These are phyloP conservation scores for Fraxinus anomala DNA, from an alignment of 257 asterid species.

Conservation along the genomic window DNA sequence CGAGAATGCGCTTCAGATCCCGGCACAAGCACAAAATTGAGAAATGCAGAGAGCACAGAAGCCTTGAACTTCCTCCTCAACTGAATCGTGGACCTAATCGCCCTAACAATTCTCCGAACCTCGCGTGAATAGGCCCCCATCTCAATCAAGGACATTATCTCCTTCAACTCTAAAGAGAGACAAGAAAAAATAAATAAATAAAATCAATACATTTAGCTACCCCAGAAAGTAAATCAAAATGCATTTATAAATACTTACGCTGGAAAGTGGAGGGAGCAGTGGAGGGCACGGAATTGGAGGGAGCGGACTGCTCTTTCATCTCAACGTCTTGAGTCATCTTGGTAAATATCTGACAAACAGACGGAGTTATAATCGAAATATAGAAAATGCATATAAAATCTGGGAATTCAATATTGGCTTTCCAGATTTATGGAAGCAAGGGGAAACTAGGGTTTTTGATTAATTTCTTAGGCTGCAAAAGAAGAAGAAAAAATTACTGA, in stretches of 20 bases:
- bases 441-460: constrained; percentile 35
- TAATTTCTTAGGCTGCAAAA: constrained; percentile 55
- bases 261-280: constrained; percentile 50
- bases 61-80: constrained; percentile 70
- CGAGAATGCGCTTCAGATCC: constrained; percentile 76
- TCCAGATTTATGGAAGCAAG: constrained; percentile 23
- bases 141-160: constrained; percentile 72
- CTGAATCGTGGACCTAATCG: constrained; percentile 69
- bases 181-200: neutral
- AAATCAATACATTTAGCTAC: neutral
- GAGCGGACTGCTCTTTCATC: constrained; percentile 73
- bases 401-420: constrained; percentile 26
- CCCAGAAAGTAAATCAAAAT: neutral
- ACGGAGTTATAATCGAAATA: constrained; percentile 28
- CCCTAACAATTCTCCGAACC: constrained; percentile 68
- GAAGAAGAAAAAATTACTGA: constrained; percentile 15
- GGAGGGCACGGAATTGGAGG: constrained; percentile 47
- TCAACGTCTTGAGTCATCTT: constrained; percentile 77
- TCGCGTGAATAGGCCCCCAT: constrained; percentile 78
- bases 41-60: constrained; percentile 60
- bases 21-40: constrained; percentile 53
- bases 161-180: constrained; percentile 63
- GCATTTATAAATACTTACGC: constrained; percentile 36
- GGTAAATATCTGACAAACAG: constrained; percentile 41
- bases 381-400: constrained; percentile 24